Conservation (phyloP, 2,329 filamentous ascomycete genomes). For the Colletotrichum sp. region DNA sequence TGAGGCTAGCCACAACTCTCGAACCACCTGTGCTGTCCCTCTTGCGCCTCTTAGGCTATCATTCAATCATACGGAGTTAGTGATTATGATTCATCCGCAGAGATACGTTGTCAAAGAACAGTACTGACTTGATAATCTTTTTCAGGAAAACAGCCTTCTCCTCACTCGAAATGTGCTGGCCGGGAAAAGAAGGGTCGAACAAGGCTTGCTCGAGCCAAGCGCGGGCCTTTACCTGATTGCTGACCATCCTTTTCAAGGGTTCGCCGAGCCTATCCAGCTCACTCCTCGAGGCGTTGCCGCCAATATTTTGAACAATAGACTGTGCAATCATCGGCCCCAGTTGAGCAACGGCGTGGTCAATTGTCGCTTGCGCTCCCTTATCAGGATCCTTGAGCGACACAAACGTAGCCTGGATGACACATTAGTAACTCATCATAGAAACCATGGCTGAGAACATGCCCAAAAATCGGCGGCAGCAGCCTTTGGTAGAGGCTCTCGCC, state of each 20-base stretch:
- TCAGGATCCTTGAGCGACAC: constrained; percentile 52
- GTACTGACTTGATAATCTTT: constrained; percentile 65
- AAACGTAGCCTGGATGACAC: constrained; percentile 53
- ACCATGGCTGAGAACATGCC: constrained; percentile 48
- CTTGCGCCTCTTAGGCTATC: constrained; percentile 66
- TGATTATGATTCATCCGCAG: background rate
- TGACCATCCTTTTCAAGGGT: constrained; percentile 72
- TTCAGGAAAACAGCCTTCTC: constrained; percentile 71
- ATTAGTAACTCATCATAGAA: background rate
- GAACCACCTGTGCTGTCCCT: constrained; percentile 69
- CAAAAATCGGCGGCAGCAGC: constrained; percentile 77
- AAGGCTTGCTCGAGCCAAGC: constrained; percentile 69
- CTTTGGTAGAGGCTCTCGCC: constrained; percentile 78
- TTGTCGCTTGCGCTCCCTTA: constrained; percentile 44
- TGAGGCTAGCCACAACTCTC: constrained; percentile 76
- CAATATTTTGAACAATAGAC: constrained; percentile 68
- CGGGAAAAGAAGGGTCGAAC: constrained; percentile 59
- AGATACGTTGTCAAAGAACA: background rate
- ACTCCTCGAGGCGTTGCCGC: constrained; percentile 71
- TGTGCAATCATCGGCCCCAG: constrained; percentile 67
- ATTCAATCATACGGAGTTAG: background rate
- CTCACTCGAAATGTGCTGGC: constrained; percentile 59
- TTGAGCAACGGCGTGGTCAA: constrained; percentile 57
- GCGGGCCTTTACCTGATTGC: constrained; percentile 59
- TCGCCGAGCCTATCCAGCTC: constrained; percentile 76